Evolutionary conservation across 2,329 filamentous ascomycete genomes (phyloP).

Genomic region (Apiospora phragmitis): DNA sequence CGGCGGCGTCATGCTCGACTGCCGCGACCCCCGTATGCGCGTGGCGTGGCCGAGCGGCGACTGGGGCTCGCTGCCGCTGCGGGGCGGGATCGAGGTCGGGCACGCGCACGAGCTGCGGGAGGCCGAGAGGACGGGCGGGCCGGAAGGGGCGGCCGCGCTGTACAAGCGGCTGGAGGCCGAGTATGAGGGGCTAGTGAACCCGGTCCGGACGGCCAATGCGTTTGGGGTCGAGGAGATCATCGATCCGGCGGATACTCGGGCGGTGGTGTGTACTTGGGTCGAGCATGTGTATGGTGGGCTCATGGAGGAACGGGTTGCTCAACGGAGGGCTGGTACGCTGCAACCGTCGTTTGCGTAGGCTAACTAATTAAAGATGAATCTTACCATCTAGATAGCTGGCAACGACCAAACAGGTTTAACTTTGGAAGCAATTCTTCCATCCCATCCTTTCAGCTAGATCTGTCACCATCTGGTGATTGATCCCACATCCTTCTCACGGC

Average conservation of each 20-base stretch:
- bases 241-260: slow-evolving; percentile 59
- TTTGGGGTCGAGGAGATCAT: slow-evolving; percentile 67
- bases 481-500: neutral
- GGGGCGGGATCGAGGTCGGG: slow-evolving; percentile 65
- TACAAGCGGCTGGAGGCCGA: slow-evolving; percentile 61
- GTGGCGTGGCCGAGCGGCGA: slow-evolving; percentile 65
- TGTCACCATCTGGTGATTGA: neutral
- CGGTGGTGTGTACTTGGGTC: slow-evolving; percentile 56
- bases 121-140: slow-evolving; percentile 35
- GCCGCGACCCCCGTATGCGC: slow-evolving; percentile 59
- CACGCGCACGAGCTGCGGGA: slow-evolving; percentile 59
- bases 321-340: neutral
- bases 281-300: slow-evolving; percentile 44
- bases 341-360: slow-evolving; percentile 7
- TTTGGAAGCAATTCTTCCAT: too few species aligned
- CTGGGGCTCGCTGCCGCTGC: slow-evolving; percentile 62
- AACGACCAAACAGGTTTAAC: too few species aligned
- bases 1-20: slow-evolving; percentile 64
- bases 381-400: too few species aligned
- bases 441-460: neutral
- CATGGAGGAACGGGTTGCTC: slow-evolving; percentile 6
- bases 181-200: slow-evolving; percentile 64
- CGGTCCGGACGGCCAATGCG: slow-evolving; percentile 62
- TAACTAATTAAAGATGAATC: neutral
- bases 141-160: slow-evolving; percentile 42